These are phyloP conservation scores for Fusarium luffae DNA, from an alignment of 2,329 filamentous ascomycete genomes.

Conservation along the genomic window DNA sequence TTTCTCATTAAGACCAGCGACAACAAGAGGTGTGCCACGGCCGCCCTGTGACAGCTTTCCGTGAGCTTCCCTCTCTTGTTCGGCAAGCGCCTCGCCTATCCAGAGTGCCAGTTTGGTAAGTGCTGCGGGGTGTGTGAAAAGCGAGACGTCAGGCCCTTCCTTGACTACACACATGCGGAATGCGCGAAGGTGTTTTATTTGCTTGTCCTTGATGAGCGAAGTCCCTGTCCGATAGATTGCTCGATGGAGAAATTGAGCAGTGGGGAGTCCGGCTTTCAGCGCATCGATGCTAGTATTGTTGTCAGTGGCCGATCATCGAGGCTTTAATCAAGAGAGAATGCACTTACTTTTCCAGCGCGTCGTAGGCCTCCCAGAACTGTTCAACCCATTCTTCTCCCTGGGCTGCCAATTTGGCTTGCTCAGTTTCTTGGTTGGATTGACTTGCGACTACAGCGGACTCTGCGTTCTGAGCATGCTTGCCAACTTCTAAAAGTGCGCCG, in stretches of 20 bases:
- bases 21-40: conserved; percentile 84
- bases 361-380: conserved; percentile 78
- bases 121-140: conserved; percentile 93
- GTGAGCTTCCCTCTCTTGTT: conserved; percentile 83
- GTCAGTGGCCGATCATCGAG: conserved; percentile 1
- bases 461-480: conserved; percentile 63
- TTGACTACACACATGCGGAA: conserved; percentile 97
- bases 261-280: conserved; percentile 79
- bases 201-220: conserved; percentile 89
- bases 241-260: conserved; percentile 88
- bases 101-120: conserved; percentile 93
- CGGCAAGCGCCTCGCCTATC: conserved; percentile 91
- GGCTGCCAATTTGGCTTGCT: conserved; percentile 59
- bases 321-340: too few species aligned
- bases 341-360: conserved; percentile 75
- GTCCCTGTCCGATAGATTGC: conserved; percentile 95
- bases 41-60: conserved; percentile 76
- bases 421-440: conserved; percentile 55
- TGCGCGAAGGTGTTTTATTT: conserved; percentile 90
- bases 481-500: conserved; percentile 92
- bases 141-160: conserved; percentile 88
- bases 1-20: conserved; percentile 88
- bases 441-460: conserved; percentile 48
- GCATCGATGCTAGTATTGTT: conserved; percentile 71
- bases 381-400: conserved; percentile 73